Conservation (phyloP, 495 filamentous ascomycete genomes). For the Aspergillus steynii region DNA sequence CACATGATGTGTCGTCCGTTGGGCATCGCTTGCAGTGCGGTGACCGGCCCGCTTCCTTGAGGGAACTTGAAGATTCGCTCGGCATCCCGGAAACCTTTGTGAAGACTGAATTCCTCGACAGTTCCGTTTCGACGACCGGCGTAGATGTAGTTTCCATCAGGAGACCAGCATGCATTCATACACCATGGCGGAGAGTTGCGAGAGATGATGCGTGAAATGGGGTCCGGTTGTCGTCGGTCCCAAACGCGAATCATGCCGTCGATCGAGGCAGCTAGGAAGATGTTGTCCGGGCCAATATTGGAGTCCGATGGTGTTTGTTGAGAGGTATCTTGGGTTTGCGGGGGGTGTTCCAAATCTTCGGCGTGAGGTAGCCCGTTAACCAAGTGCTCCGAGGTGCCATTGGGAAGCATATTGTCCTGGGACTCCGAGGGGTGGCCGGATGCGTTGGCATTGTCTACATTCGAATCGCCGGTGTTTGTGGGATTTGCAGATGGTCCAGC, state of each 20-base stretch:
- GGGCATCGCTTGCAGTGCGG: slow-evolving; percentile 82
- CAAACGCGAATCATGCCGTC: slow-evolving; percentile 89
- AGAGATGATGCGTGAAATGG: slow-evolving; percentile 75
- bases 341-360: slow-evolving; percentile 41
- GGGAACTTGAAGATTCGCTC: slow-evolving; percentile 89
- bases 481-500: slow-evolving; percentile 13
- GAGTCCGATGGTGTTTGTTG: slow-evolving; percentile 35
- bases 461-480: slow-evolving; percentile 11
- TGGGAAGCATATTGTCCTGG: slow-evolving; percentile 20
- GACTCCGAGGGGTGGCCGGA: slow-evolving; percentile 18
- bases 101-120: slow-evolving; percentile 90
- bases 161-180: slow-evolving; percentile 97
- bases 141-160: slow-evolving; percentile 94
- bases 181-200: slow-evolving; percentile 89
- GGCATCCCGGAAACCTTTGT: slow-evolving; percentile 74
- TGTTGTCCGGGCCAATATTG: slow-evolving; percentile 56
- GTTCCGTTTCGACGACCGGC: slow-evolving; percentile 90
- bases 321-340: slow-evolving; percentile 31
- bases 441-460: slow-evolving; percentile 9
- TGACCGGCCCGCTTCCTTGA: slow-evolving; percentile 83
- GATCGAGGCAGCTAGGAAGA: slow-evolving; percentile 83
- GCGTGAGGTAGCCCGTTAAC: slow-evolving; percentile 55
- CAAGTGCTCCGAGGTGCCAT: slow-evolving; percentile 24
- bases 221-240: slow-evolving; percentile 77
- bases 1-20: slow-evolving; percentile 93